Evolutionary conservation across 1,284 basidiomycete genomes (phyloP), one percentile per base, ranked within the genome.

Genomic region (Ceratobasidium sp.): DNA sequence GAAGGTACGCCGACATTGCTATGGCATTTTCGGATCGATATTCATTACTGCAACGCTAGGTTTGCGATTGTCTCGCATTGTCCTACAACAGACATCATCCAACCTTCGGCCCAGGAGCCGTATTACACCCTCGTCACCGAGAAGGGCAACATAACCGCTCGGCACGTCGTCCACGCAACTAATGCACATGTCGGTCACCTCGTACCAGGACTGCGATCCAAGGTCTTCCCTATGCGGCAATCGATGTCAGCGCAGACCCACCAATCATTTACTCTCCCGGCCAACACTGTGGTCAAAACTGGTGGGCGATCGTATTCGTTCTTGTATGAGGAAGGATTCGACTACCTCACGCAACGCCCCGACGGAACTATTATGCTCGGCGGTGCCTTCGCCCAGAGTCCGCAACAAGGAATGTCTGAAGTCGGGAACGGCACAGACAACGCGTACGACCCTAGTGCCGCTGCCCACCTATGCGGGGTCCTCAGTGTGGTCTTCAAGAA

Each of bases 261-360:
- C 44, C 83, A 87, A n/a, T 59, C 69, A 2, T 72, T 72, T 47
- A 45, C 69, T 7, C 33, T 19, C 77, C 80, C 79, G 45, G 79
- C 77, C 27, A 78, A 81, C 14, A 77, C 77, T n/a, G 56, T 78
- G 0, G 75, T 78, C 24, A 82, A 82, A 24, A 81, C 78, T 72
- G 76, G 80, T 47, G 87, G 83, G 29, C 75, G 56, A 14, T 86
- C 89, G 24, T 87, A 89, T 4, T 91, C 89, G 79, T 83, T 91
- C 41, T 89, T 92, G 79, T 89, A 87, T 79, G 84, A 87, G 8
- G 83, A 81, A 56, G 82, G 86, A 15, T 93, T 87, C 79, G 91
- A 93, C 79, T 94, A 94, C 80, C 86, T 93, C 75, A 92, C 91
- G 1, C 91, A 93, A 80, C 87, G 91, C 53, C 87, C 87, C 5